These are phyloP conservation scores for Dryas integrifolia DNA, from an alignment of 331 rosid genomes.

Conservation along the genomic window DNA sequence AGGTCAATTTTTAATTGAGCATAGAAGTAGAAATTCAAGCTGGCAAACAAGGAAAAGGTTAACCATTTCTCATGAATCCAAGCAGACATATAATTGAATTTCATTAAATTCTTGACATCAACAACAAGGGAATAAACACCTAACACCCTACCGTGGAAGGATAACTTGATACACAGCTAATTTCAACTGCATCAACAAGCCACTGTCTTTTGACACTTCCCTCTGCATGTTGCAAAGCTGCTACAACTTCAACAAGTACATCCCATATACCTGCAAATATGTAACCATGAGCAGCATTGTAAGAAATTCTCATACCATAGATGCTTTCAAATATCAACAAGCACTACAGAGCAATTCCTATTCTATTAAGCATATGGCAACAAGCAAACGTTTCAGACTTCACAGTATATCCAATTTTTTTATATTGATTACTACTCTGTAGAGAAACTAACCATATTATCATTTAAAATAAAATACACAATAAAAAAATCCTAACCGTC, in stretches of 20 bases:
- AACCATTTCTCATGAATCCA: not conserved
- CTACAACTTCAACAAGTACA: constrained; percentile 69
- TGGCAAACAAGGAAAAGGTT: not conserved
- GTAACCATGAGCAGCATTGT: constrained; percentile 5
- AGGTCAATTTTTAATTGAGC: not conserved
- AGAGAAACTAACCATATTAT: constrained; percentile 16
- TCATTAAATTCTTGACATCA: not conserved
- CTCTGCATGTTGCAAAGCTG: constrained; percentile 73
- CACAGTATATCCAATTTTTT: not conserved
- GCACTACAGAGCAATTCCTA: not conserved
- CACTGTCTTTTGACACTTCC: constrained; percentile 71
- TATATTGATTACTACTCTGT: not conserved
- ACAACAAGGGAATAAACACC: not conserved
- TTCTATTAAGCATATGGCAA: not conserved
- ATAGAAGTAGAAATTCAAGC: not conserved
- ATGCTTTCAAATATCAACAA: not conserved
- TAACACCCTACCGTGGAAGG: constrained; percentile 74
- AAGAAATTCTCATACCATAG: constrained; percentile 5
- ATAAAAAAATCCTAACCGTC: constrained; percentile 45
- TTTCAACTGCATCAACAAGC: constrained; percentile 82
- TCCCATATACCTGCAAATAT: constrained; percentile 69
- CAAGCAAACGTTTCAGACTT: not conserved
- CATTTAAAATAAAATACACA: not conserved
- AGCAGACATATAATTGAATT: not conserved
- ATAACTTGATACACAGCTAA: constrained; percentile 70